Base-by-base conservation (phyloP, 495 filamentous ascomycete species). In the Thozetella sp. region DNA sequence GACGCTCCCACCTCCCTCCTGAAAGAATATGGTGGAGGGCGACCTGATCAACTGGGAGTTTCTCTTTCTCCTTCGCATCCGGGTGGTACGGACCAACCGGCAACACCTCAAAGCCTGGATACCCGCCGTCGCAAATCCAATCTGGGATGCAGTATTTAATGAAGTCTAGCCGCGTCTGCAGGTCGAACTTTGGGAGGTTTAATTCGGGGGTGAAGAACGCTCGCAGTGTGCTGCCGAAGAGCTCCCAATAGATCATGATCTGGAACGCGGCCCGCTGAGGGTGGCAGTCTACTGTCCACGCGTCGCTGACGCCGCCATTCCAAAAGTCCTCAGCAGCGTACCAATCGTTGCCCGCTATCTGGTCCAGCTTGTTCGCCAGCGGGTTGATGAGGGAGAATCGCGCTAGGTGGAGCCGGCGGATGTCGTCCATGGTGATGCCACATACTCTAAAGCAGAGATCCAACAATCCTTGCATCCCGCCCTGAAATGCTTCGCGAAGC, bases 61-160 rank as follows among this genome's bases (percentile, higher is more conserved):
- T 10, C n/a, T 20, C 3, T n/a, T 19, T 10, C n/a, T 10, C 20
- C n/a, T 9, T n/a, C 20, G 43, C 12, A n/a, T n/a, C 43, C 4
- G 10, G 43, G n/a, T 15, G 43, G 20, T 48, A 48, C n/a, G 43
- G 43, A 13, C 43, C 43, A 4, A 48, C n/a, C 9, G 43, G 10
- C 9, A 48, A 3, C 10, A 48, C 43, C 4, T 48, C 43, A 19
- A 48, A n/a, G 9, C 43, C 43, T 13, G 43, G 43, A n/a, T 48
- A 48, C 43, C 43, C 43, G 4, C n/a, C 43, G 4, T 48, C 43
- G n/a, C 43, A 48, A 4, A 3, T 3, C 43, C 6, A 61, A 45
- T 67, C 62, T 1, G 72, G 73, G 10, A 76, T 48, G 19, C 70
- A 78, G 57, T 76, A 74, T 43, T 72, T 75, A 23, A 76, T 58